phyloP scores from a whole-genome alignment of 176 grass and related monocot species.

The Aegilops sharonensis region DNA sequence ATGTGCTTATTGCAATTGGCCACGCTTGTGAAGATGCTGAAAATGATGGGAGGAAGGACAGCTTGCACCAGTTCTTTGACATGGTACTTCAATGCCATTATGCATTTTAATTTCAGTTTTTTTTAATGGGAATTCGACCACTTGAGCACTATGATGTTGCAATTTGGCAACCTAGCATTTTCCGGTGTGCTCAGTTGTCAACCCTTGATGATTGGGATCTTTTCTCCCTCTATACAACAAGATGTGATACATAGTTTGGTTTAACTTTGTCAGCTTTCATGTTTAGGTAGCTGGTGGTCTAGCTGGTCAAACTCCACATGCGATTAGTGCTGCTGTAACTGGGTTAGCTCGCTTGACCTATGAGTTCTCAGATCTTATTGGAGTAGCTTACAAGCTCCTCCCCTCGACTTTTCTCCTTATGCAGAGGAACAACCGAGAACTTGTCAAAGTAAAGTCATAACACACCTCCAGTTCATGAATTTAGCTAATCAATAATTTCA shows the following conservation, averaged over 20 bases:
- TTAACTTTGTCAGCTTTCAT: conserved; percentile 12
- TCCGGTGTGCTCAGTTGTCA: background rate
- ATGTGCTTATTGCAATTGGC: conserved; percentile 91
- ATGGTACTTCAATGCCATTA: conserved; percentile 61
- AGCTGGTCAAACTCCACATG: conserved; percentile 70
- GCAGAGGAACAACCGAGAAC: conserved; percentile 87
- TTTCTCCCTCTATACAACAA: background rate
- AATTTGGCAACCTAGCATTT: background rate
- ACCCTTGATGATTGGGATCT: background rate
- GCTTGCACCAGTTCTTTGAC: conserved; percentile 73
- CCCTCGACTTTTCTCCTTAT: conserved; percentile 81
- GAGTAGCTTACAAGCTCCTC: conserved; percentile 78
- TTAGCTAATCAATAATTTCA: background rate
- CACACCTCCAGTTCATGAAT: conserved; percentile 13
- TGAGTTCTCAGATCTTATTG: conserved; percentile 89
- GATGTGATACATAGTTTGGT: background rate
- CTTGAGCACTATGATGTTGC: background rate
- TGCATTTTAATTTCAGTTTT: conserved; percentile 12
- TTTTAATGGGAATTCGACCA: conserved; percentile 6
- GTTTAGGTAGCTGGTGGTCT: conserved; percentile 79
- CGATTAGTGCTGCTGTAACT: conserved; percentile 83
- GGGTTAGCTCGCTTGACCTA: conserved; percentile 91
- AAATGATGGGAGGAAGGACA: conserved; percentile 57
- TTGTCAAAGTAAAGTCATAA: conserved; percentile 63
- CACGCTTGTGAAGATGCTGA: conserved; percentile 74